These are phyloP conservation scores for Colletotrichum sublineola DNA, from an alignment of 2,329 filamentous ascomycete species.

Conservation along the genomic window DNA sequence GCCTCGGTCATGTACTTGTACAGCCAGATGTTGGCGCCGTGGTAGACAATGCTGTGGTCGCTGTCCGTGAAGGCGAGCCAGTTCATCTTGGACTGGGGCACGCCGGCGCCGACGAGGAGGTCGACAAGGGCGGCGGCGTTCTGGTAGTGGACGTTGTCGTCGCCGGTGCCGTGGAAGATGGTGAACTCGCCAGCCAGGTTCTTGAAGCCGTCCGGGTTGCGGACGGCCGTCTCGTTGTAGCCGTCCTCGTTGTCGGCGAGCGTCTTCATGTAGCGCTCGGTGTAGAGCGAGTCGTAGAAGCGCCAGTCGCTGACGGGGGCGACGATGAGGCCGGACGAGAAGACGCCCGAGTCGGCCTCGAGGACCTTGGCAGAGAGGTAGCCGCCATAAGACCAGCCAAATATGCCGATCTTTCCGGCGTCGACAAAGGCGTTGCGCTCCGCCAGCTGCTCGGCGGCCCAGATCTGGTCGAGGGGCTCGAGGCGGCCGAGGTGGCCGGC, in stretches of 20 bases:
- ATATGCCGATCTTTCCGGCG: constrained; percentile 72
- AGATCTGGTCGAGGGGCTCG: constrained; percentile 76
- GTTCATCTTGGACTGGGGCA: constrained; percentile 72
- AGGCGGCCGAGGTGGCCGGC: constrained; percentile 71
- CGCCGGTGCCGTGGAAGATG: constrained; percentile 75
- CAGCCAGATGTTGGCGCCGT: constrained; percentile 67
- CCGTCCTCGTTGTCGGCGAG: constrained; percentile 67
- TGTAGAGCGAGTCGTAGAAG: constrained; percentile 80
- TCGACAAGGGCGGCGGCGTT: constrained; percentile 73
- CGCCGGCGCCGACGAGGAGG: constrained; percentile 68
- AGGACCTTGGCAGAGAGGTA: constrained; percentile 76
- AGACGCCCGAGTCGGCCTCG: constrained; percentile 71
- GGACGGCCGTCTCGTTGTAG: constrained; percentile 73
- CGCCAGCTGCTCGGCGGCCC: constrained; percentile 70
- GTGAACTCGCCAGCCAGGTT: constrained; percentile 71
- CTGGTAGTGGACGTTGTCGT: constrained; percentile 81
- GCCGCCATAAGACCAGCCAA: constrained; percentile 78
- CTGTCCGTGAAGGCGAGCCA: constrained; percentile 76
- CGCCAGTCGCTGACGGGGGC: constrained; percentile 78
- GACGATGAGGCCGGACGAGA: constrained; percentile 73
- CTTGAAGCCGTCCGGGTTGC: constrained; percentile 71
- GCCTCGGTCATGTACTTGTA: constrained; percentile 74
- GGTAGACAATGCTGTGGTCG: constrained; percentile 72
- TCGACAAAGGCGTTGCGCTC: constrained; percentile 68
- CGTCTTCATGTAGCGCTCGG: constrained; percentile 80